Evolutionary conservation across 1,284 basidiomycete genomes (phyloP).

Genomic region (Cystobasidium pallidum): DNA sequence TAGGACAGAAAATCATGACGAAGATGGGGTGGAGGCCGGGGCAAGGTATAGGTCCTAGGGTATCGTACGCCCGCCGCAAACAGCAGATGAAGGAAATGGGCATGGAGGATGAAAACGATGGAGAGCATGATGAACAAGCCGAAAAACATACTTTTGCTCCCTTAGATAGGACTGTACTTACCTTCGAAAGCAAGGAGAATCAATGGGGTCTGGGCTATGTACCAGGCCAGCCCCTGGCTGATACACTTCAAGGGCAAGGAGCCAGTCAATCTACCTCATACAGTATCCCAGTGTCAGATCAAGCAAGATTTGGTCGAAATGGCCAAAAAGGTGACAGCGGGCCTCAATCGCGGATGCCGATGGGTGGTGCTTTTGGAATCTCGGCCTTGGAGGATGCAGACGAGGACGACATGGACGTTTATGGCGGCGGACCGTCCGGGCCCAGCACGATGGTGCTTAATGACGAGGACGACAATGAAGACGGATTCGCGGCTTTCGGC

Average conservation of each 20-base stretch:
- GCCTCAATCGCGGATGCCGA: conserved; percentile 60
- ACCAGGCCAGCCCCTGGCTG: conserved; percentile 65
- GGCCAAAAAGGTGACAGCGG: conserved; percentile 39
- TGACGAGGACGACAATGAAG: conserved; percentile 46
- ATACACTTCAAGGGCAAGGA: conserved; percentile 42
- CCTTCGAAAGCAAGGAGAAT: conserved; percentile 68
- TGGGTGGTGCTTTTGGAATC: conserved; percentile 65
- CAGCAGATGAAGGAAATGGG: conserved; percentile 61
- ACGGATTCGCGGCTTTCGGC: conserved; percentile 46
- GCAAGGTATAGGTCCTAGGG: conserved; percentile 87
- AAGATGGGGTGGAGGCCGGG: conserved; percentile 95
- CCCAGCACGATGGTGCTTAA: conserved; percentile 5
- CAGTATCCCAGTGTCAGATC: conserved; percentile 6
- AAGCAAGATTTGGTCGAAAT: conserved; percentile 54
- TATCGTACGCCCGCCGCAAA: conserved; percentile 75
- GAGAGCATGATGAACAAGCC: conserved; percentile 65
- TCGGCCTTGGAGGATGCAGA: conserved; percentile 85
- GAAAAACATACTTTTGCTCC: conserved; percentile 83
- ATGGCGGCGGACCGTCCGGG: conserved; percentile 60
- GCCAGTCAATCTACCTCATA: neutral
- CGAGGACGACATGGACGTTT: conserved; percentile 85
- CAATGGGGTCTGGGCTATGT: conserved; percentile 72
- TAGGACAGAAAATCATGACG: conserved; percentile 77
- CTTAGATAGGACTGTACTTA: conserved; percentile 70
- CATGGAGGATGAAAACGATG: conserved; percentile 47